Evolutionary conservation across 805 yeast genomes (phyloP).

Genomic region (Tetrapisispora fleetii): DNA sequence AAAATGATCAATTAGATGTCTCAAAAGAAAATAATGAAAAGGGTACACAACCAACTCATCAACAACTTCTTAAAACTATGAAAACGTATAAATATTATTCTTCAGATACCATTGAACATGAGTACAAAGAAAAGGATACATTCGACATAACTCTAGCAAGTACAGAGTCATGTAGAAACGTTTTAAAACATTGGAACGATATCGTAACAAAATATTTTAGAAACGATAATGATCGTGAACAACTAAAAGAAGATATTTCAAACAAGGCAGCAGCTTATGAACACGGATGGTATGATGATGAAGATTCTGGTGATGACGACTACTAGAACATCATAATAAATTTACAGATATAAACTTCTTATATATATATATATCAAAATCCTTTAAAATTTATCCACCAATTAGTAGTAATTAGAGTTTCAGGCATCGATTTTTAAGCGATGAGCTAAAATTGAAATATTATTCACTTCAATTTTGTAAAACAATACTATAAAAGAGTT

Average conservation of each 20-base stretch:
- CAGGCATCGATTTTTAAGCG: background rate
- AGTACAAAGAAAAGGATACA: constrained; percentile 8
- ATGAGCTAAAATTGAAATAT: background rate
- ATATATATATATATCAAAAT: background rate
- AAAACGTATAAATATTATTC: constrained; percentile 16
- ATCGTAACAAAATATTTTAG: constrained; percentile 25
- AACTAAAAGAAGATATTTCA: constrained; percentile 40
- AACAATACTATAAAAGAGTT: background rate
- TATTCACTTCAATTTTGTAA: too few relatives aligned
- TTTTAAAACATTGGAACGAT: constrained; percentile 24
- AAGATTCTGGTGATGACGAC: constrained; percentile 34
- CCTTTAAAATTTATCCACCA: too few relatives aligned
- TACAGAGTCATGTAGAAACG: constrained; percentile 24
- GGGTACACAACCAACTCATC: background rate
- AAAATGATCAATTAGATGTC: too few relatives aligned
- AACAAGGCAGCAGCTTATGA: constrained; percentile 39
- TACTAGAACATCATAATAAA: background rate
- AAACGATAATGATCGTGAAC: constrained; percentile 42
- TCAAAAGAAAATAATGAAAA: background rate
- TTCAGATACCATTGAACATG: constrained; percentile 23
- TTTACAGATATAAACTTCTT: background rate
- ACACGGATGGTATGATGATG: constrained; percentile 41
- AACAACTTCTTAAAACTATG: constrained; percentile 4
- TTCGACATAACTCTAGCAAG: constrained; percentile 11
- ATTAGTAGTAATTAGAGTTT: background rate